These are phyloP conservation scores for Hygrophoropsis aurantiaca DNA, from an alignment of 768 basidiomycete species.

Conservation along the genomic window DNA sequence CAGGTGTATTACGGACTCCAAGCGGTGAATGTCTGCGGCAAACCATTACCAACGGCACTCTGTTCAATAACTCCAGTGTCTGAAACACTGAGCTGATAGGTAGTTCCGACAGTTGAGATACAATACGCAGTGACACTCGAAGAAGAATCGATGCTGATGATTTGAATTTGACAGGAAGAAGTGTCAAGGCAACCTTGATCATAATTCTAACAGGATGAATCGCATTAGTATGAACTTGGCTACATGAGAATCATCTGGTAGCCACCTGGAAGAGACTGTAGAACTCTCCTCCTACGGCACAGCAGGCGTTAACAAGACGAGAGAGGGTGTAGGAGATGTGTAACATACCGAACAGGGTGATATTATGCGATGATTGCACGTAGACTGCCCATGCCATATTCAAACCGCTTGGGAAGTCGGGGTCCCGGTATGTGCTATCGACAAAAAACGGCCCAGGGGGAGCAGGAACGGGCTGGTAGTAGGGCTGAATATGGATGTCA, in stretches of 20 bases:
- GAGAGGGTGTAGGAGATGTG: not conserved
- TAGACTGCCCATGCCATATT: constrained; percentile 43
- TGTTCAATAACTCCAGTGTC: constrained; percentile 35
- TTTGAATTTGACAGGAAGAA: constrained; percentile 41
- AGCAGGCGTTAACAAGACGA: constrained; percentile 3
- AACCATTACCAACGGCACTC: constrained; percentile 41
- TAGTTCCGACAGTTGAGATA: constrained; percentile 48
- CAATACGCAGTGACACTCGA: constrained; percentile 45
- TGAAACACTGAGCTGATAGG: constrained; percentile 40
- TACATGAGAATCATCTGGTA: not conserved
- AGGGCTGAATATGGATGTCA: constrained; percentile 35
- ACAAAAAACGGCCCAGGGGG: constrained; percentile 42
- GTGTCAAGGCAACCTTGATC: constrained; percentile 36
- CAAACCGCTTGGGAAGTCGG: constrained; percentile 30
- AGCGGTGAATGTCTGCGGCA: constrained; percentile 39
- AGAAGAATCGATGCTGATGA: constrained; percentile 39
- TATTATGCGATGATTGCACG: constrained; percentile 39
- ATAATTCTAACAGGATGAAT: constrained; percentile 36
- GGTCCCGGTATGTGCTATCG: constrained; percentile 37
- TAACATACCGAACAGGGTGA: constrained; percentile 43
- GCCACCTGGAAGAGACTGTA: constrained; percentile 53
- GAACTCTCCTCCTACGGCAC: constrained; percentile 40
- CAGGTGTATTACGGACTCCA: constrained; percentile 25
- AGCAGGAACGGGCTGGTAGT: constrained; percentile 48
- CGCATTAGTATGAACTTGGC: constrained; percentile 1